Conservation (phyloP, 2,329 filamentous ascomycete genomes). For the Colletotrichum trifolii region DNA sequence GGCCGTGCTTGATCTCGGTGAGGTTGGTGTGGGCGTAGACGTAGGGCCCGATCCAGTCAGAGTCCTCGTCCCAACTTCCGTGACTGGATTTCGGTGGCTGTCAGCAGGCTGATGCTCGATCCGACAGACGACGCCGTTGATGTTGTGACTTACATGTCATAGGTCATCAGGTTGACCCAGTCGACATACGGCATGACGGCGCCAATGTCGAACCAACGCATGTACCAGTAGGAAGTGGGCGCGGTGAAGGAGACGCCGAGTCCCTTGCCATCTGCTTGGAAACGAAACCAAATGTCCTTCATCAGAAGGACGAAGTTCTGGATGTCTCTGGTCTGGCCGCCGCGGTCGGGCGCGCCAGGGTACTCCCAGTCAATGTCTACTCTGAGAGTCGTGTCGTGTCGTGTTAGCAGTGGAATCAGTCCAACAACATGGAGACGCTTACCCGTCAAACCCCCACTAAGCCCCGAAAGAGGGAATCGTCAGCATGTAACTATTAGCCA, state of each 20-base stretch:
- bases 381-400: neutral
- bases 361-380: conserved; percentile 43
- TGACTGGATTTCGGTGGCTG: too few relatives aligned
- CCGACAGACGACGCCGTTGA: too few relatives aligned
- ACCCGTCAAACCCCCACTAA: conserved; percentile 42
- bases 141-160: conserved; percentile 3
- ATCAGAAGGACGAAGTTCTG: conserved; percentile 44
- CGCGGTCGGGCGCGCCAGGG: conserved; percentile 48
- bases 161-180: conserved; percentile 51
- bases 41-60: too few relatives aligned
- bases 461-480: too few relatives aligned
- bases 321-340: conserved; percentile 49
- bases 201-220: conserved; percentile 42
- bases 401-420: conserved; percentile 28
- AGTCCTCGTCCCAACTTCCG: too few relatives aligned
- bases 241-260: conserved; percentile 46
- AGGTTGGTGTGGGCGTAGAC: too few relatives aligned
- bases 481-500: too few relatives aligned
- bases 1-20: conserved; percentile 22
- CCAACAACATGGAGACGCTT: neutral
- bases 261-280: neutral
- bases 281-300: conserved; percentile 29
- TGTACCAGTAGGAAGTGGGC: conserved; percentile 43
- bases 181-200: conserved; percentile 44
- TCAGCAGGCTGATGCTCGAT: too few relatives aligned